These are phyloP conservation scores for Sarocladium oryzae DNA, from an alignment of 2,329 filamentous ascomycete genomes.

Conservation along the genomic window DNA sequence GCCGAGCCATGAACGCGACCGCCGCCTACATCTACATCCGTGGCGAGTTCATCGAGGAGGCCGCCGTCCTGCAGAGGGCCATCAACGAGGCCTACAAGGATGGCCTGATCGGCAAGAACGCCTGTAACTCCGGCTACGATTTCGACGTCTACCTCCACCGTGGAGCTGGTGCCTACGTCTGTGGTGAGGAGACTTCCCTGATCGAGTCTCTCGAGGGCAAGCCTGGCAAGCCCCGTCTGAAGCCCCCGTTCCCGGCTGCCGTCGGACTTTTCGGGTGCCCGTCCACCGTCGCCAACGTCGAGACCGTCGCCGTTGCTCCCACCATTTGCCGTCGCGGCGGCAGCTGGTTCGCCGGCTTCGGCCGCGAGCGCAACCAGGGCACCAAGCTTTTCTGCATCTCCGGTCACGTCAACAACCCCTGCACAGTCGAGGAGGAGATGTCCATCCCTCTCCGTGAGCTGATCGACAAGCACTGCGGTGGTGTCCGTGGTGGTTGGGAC, in stretches of 20 bases:
- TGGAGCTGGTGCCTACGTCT: constrained; percentile 95
- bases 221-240: constrained; percentile 94
- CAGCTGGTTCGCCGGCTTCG: constrained; percentile 89
- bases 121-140: constrained; percentile 92
- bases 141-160: constrained; percentile 97
- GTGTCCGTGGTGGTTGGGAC: constrained; percentile 94
- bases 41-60: constrained; percentile 96
- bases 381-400: constrained; percentile 99
- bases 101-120: constrained; percentile 95
- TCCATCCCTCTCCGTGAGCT: constrained; percentile 92
- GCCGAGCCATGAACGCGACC: constrained; percentile 96
- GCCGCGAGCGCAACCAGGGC: constrained; percentile 90
- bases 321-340: constrained; percentile 92
- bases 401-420: constrained; percentile 97
- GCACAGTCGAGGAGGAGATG: constrained; percentile 99
- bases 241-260: constrained; percentile 96
- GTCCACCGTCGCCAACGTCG: constrained; percentile 95
- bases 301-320: constrained; percentile 90
- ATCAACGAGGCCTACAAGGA: constrained; percentile 97
- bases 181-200: constrained; percentile 94
- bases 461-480: constrained; percentile 97
- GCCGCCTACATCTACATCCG: constrained; percentile 99
- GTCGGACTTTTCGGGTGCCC: constrained; percentile 98
- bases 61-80: constrained; percentile 83
- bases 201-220: constrained; percentile 99